Conservation (phyloP, 208 protist species). For the Crithidia sp. region DNA sequence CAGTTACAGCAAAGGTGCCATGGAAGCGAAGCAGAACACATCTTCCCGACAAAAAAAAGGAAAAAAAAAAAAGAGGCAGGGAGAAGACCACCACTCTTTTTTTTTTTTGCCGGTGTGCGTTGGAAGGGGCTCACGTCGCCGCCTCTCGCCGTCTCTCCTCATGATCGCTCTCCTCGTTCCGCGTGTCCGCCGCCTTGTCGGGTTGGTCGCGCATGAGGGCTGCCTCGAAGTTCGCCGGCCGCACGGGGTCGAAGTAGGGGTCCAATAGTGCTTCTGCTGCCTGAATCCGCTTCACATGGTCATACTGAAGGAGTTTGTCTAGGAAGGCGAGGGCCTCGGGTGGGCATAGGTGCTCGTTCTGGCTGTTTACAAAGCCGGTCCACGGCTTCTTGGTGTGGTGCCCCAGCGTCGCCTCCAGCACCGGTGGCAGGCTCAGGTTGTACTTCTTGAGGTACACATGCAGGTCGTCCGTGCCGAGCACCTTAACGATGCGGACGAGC, state of each 20-base stretch:
- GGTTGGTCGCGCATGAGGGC: slow-evolving; percentile 8
- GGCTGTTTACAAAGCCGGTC: slow-evolving; percentile 90
- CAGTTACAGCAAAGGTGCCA: no score
- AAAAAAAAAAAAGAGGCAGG: slow-evolving; percentile 2
- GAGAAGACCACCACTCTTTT: not conserved
- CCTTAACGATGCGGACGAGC: slow-evolving; percentile 96
- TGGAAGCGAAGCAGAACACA: not conserved
- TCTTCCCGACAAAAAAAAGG: not conserved
- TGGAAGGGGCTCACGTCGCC: not conserved
- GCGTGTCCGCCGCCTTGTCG: not conserved
- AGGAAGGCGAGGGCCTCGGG: slow-evolving; percentile 98
- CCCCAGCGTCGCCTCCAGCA: slow-evolving; percentile 91
- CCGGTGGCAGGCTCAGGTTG: slow-evolving; percentile 91
- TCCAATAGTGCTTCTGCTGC: slow-evolving; percentile 98
- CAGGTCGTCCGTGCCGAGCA: slow-evolving; percentile 98
- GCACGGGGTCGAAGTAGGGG: slow-evolving; percentile 97
- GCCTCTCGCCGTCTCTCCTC: slow-evolving; percentile 16
- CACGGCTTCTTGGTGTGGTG: slow-evolving; percentile 94
- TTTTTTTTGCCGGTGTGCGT: no score
- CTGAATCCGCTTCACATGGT: slow-evolving; percentile 97
- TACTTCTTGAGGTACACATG: slow-evolving; percentile 98
- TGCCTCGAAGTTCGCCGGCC: slow-evolving; percentile 37
- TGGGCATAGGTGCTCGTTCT: slow-evolving; percentile 97
- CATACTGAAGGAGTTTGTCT: slow-evolving; percentile 97
- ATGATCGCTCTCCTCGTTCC: slow-evolving; percentile 30